These are phyloP conservation scores for Eimeria sp. DNA, from an alignment of 169 alveolate genomes.

Conservation along the genomic window DNA sequence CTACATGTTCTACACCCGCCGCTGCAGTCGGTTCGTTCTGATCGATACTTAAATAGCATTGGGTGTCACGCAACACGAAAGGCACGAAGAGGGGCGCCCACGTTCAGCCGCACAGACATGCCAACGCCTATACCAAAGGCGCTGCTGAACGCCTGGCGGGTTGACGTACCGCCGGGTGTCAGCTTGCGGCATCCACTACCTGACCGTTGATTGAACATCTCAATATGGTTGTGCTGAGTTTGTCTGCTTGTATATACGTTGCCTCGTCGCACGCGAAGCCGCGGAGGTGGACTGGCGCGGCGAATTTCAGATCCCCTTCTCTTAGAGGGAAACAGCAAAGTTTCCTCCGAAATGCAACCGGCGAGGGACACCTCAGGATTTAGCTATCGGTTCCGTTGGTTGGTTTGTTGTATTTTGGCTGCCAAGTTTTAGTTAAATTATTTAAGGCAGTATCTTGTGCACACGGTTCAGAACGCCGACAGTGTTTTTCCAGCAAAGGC, in stretches of 20 bases:
- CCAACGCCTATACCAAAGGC: not conserved
- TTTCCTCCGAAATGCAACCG: not conserved
- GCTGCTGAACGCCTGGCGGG: constrained; percentile 9
- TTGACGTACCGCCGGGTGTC: not conserved
- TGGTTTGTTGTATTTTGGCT: not conserved
- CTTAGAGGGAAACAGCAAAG: not conserved
- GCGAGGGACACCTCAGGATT: not conserved
- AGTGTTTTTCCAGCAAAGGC: not conserved
- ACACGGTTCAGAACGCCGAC: not conserved
- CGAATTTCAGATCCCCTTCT: not conserved
- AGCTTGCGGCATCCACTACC: not conserved
- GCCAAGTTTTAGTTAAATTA: not conserved
- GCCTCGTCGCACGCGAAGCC: not conserved
- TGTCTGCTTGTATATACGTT: not conserved
- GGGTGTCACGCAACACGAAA: not conserved
- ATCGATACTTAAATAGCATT: not conserved
- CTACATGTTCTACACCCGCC: constrained; percentile 2
- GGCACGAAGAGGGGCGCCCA: not conserved
- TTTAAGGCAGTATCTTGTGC: not conserved
- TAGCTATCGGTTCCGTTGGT: not conserved
- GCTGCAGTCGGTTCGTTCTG: not conserved
- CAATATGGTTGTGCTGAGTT: not conserved
- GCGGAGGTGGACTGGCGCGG: not conserved
- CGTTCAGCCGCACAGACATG: not conserved
- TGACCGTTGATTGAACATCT: not conserved